phyloP scores from a whole-genome alignment of 306 rosid species.

The Cicer pinnatifidum region DNA sequence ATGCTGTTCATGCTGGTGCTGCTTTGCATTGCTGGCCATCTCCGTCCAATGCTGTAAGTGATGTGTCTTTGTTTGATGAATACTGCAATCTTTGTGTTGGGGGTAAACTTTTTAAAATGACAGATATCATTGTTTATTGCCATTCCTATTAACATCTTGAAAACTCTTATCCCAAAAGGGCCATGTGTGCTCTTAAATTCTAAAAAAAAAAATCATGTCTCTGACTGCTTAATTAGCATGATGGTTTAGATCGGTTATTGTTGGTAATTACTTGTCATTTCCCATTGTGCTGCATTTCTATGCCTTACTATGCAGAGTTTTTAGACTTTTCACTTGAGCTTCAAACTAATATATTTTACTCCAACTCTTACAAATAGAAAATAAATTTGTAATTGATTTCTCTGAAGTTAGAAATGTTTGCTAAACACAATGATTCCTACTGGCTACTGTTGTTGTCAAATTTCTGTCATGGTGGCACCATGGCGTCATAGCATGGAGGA shows the following conservation, averaged over 20 bases:
- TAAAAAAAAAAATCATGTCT: conserved; percentile 5
- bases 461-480: too few relatives aligned
- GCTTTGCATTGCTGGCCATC: conserved; percentile 98
- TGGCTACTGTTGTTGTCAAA: too few relatives aligned
- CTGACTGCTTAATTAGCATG: background rate
- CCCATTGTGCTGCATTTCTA: conserved; percentile 7
- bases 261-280: background rate
- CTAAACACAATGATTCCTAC: background rate
- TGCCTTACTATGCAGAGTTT: background rate
- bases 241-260: conserved; percentile 1
- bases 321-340: background rate
- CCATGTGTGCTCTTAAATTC: background rate
- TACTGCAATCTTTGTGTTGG: conserved; percentile 25
- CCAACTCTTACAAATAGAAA: background rate
- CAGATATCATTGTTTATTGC: background rate
- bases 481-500: too few relatives aligned
- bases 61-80: conserved; percentile 35
- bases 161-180: background rate
- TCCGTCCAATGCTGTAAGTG: conserved; percentile 91
- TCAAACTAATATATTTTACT: background rate
- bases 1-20: conserved; percentile 97
- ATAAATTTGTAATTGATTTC: background rate
- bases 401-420: background rate
- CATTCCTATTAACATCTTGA: conserved; percentile 21
- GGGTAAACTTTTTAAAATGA: conserved; percentile 13